Evolutionary conservation across 495 filamentous ascomycete species (phyloP).

Genomic region (Aspergillus egyptiacus): DNA sequence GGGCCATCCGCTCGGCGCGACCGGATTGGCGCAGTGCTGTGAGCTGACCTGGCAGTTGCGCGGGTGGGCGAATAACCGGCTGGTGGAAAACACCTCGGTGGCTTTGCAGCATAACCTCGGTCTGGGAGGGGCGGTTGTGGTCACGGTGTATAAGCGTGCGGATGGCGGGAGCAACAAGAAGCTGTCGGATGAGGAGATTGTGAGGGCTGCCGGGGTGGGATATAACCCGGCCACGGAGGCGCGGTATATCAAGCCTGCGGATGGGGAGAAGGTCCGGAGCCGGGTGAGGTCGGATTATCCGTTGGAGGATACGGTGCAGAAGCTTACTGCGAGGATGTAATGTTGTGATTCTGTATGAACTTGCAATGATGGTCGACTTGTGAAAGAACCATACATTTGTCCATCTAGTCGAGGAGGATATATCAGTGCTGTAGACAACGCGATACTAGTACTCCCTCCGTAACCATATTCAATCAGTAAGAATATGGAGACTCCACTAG

Average conservation of each 20-base stretch:
- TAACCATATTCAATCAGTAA: too few relatives aligned
- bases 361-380: too few relatives aligned
- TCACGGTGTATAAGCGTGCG: slow-evolving; percentile 80
- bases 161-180: slow-evolving; percentile 59
- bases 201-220: slow-evolving; percentile 59
- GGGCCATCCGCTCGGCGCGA: slow-evolving; percentile 90
- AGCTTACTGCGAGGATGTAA: slow-evolving; percentile 9
- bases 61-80: slow-evolving; percentile 91
- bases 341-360: not conserved
- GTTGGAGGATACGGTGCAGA: slow-evolving; percentile 11
- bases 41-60: slow-evolving; percentile 94
- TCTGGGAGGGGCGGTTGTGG: slow-evolving; percentile 84
- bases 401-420: too few relatives aligned
- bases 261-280: slow-evolving; percentile 69
- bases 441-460: too few relatives aligned
- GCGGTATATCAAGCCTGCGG: slow-evolving; percentile 69
- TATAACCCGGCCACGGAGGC: slow-evolving; percentile 94
- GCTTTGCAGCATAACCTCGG: slow-evolving; percentile 94
- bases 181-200: slow-evolving; percentile 54
- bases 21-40: slow-evolving; percentile 88
- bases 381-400: too few relatives aligned
- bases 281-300: slow-evolving; percentile 35
- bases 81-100: slow-evolving; percentile 57
- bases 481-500: too few relatives aligned
- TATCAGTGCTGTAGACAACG: too few relatives aligned